Base-by-base conservation (phyloP, 805 yeast genomes). In the Candida krabiensis region DNA sequence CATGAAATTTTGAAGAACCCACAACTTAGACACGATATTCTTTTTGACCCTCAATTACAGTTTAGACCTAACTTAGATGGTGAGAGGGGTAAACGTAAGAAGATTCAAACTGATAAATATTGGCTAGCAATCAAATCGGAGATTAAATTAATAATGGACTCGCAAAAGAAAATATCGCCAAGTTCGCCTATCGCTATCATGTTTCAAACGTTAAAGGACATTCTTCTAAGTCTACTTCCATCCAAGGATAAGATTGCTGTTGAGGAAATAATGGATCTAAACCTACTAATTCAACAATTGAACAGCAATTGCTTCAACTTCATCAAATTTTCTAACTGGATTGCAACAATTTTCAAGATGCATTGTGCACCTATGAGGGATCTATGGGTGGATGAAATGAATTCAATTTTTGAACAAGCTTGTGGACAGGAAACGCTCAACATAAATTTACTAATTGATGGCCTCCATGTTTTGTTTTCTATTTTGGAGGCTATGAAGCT, bases 291-390 rank as follows among this genome's bases (percentile, higher is more conserved):
- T 33, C 96, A 88, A 64, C 95, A 88, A 58, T 59, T 89, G 36
- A 63, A 75, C 28, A 79, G 77, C 46, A 79, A 83, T 16, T 76
- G 85, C n/a, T 75, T 86, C 51, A 86, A 83, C 58, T 86, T 85
- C 64, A 75, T 79, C 14, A 71, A 75, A 25, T 72, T 88, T 51
- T 75, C 90, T 2, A 70, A 71, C 40, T 86, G 95, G 91, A 70
- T 90, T 28, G 79, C 87, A 2, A 69, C 73, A 22, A 77, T 88
- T 22, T 83, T 91, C 64, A 87, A 89, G 63, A 79, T 82, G 36
- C 96, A 87, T 59, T 89, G 96, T 64, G 96, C 96, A 5, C 97
- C 97, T 45, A 88, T 88, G 95, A 76, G 97, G 58, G 96, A 87
- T 61, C 66, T 77, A 28, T 83, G 93, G 89, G 95, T 90, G 25